Percentiles rank a stretch among this genome's conserved stretches.
phyloP scores from a whole-genome alignment of 805 yeast genomes.

The Cyberlindnera veronae region DNA sequence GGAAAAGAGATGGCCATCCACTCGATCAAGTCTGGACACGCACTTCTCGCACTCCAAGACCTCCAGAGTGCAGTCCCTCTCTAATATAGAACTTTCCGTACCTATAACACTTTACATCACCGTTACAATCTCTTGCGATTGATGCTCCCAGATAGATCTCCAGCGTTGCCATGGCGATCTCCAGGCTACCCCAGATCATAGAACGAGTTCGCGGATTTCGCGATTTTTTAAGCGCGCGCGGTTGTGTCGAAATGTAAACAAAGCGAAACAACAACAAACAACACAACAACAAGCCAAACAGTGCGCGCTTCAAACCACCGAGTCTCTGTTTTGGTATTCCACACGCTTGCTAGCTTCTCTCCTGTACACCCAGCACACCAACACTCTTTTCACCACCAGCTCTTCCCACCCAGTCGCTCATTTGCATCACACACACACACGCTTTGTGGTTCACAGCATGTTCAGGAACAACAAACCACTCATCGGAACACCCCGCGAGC shows the following conservation, averaged over 20 bases:
- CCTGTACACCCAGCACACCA: neutral
- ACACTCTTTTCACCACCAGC: neutral
- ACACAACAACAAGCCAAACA: neutral
- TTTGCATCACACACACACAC: neutral
- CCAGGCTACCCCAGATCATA: too few species aligned
- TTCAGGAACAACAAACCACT: conserved; percentile 13
- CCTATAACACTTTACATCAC: neutral
- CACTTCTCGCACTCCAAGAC: conserved; percentile 53
- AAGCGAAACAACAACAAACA: neutral
- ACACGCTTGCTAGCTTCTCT: neutral
- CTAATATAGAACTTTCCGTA: neutral
- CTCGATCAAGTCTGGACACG: conserved; percentile 61
- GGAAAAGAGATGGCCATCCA: conserved; percentile 75
- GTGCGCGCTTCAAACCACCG: neutral
- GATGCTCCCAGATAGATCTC: too few species aligned
- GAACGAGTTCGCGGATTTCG: too few species aligned
- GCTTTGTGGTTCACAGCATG: conserved; percentile 10
- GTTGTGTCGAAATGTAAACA: conserved; percentile 1
- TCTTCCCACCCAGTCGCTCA: neutral
- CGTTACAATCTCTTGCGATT: too few species aligned
- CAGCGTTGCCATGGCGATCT: too few species aligned
- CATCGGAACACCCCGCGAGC: conserved; percentile 14
- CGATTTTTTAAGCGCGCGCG: too few species aligned
- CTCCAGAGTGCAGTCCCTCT: neutral
- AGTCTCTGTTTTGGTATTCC: neutral